phyloP scores from a whole-genome alignment of 1,139 yeast species.

The Geotrichum australiense region DNA sequence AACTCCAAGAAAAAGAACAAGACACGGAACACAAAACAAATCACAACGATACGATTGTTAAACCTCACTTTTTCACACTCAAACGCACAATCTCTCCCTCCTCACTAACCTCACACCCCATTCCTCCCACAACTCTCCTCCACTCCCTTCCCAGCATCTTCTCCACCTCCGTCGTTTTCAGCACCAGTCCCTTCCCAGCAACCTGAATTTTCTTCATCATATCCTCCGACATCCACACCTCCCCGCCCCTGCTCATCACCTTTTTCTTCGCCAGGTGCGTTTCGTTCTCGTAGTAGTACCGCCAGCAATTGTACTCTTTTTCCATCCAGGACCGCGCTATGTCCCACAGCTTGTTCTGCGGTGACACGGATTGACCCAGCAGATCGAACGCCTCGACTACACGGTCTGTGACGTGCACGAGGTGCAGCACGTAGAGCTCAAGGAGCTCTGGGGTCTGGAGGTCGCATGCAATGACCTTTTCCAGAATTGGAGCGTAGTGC shows the following conservation, averaged over 20 bases:
- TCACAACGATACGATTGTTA: too few relatives aligned
- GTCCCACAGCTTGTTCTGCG: slow-evolving; percentile 7
- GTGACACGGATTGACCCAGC: slow-evolving; percentile 5
- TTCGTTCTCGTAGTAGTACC: slow-evolving; percentile 7
- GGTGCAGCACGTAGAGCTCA: slow-evolving; percentile 10
- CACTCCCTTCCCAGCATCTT: too few relatives aligned
- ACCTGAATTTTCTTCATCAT: too few relatives aligned
- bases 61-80: too few relatives aligned
- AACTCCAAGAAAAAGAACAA: too few relatives aligned
- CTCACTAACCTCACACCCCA: too few relatives aligned
- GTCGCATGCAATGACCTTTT: slow-evolving; percentile 4
- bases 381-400: slow-evolving; percentile 10
- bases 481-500: slow-evolving; percentile 6
- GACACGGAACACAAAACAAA: too few relatives aligned
- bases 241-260: slow-evolving; percentile 11
- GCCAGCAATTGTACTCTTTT: slow-evolving; percentile 13
- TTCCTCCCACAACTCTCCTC: too few relatives aligned
- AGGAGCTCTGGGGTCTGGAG: slow-evolving; percentile 3
- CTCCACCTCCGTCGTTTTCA: too few relatives aligned
- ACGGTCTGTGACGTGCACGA: slow-evolving; percentile 6
- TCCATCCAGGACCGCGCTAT: slow-evolving; percentile 10
- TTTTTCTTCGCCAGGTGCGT: slow-evolving; percentile 5
- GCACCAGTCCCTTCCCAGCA: too few relatives aligned
- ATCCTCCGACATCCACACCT: too few relatives aligned
- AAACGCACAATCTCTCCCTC: too few relatives aligned